Base-by-base conservation (phyloP, 495 filamentous ascomycete genomes). In the Aspergillus avenaceus region DNA sequence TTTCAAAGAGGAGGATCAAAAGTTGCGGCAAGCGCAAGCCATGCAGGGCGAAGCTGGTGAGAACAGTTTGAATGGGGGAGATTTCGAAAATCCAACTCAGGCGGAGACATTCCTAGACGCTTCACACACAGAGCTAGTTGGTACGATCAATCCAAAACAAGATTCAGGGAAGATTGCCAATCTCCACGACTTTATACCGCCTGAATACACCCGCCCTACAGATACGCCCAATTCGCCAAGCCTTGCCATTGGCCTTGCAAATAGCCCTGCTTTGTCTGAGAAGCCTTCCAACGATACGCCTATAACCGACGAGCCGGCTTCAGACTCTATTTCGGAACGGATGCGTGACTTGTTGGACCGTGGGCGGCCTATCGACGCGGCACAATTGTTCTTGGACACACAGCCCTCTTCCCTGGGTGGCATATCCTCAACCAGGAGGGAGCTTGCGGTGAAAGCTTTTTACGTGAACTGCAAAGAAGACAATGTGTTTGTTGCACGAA, bases 401-500 rank as follows among this genome's bases (percentile, higher is more conserved):
- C 56, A 62, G 9, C 55, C 59, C 32, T 32, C 52, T 8, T 38
- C 37, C 3, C 25, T 50, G 8, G 44, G 56, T 25, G 50, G 47
- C 0, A 62, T 72, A 19, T 67, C 70, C 1, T 58, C 46, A 21
- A 57, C 66, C 28, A 54, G 61, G 26, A 56, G 63, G 45, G 60
- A 70, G 16, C 58, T 72, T 41, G 63, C 55, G 4, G 56, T 63
- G 23, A 41, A 64, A 8, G 28, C 65, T 4, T 73, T 74, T 41
- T 64, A 59, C 22, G 53, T 54, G 9, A 76, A 74, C 47, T 74
- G 73, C 55, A 57, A 55, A 41, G 58, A 67, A 36, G 65, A 59
- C 3, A 76, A 74, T 37, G 59, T 70, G 0, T 72, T 66, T 38
- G 58, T 73, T 22, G 73, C 73, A 14, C 57, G 69, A 9, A 64